phyloP scores from a whole-genome alignment of 1,139 yeast genomes.

The Petasospora rhodanensis region DNA sequence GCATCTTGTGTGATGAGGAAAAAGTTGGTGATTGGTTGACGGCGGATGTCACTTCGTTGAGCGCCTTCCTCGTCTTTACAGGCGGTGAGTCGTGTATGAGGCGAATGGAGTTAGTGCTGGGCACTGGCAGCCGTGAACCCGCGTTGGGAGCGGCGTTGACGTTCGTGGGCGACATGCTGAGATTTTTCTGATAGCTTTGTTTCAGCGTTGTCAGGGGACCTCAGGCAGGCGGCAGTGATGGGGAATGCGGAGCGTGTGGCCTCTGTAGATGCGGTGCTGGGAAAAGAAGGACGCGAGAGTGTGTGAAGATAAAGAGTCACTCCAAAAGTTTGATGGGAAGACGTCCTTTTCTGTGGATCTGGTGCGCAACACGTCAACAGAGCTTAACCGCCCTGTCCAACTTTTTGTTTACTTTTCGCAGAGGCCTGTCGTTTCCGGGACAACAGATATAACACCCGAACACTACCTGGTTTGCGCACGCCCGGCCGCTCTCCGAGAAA shows the following conservation, averaged over 20 bases:
- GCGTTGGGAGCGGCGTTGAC: neutral
- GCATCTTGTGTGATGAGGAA: slow-evolving; percentile 1
- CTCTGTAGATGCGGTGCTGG: too few species aligned
- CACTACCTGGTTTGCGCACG: too few species aligned
- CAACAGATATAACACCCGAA: too few species aligned
- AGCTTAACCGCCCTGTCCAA: too few species aligned
- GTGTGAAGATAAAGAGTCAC: too few species aligned
- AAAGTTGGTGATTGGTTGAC: slow-evolving; percentile 17
- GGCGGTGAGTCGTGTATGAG: slow-evolving; percentile 17
- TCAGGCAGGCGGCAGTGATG: too few species aligned
- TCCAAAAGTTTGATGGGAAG: too few species aligned
- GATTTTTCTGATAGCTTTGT: too few species aligned
- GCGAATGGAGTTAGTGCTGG: slow-evolving; percentile 7
- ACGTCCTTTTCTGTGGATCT: too few species aligned
- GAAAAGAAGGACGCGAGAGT: too few species aligned
- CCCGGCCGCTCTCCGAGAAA: too few species aligned
- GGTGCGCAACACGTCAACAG: too few species aligned
- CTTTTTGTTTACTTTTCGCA: slow-evolving; percentile 1
- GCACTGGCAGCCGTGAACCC: slow-evolving; percentile 14
- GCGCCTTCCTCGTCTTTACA: slow-evolving; percentile 19
- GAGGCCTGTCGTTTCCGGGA: neutral
- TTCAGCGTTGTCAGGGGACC: slow-evolving; percentile 3
- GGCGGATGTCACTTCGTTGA: slow-evolving; percentile 14
- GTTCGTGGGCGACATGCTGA: neutral
- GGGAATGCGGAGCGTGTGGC: neutral